Conservation (phyloP, 2,329 filamentous ascomycete species). For the Aureobasidium sp. region DNA sequence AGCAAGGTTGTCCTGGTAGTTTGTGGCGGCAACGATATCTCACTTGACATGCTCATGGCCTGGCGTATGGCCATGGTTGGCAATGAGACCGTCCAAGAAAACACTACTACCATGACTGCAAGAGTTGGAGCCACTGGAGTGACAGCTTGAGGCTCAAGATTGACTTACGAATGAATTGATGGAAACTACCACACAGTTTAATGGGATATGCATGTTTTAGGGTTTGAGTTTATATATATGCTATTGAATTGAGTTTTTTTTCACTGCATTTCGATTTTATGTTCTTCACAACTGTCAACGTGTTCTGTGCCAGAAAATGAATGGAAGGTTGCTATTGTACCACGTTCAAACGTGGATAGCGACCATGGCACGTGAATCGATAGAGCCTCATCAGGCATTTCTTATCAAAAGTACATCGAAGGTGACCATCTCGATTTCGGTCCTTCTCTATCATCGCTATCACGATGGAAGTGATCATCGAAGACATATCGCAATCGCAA, state of each 20-base stretch:
- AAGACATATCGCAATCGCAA: not conserved
- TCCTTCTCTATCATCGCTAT: not conserved
- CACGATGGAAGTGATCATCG: not conserved
- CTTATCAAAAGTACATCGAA: not conserved
- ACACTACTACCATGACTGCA: slow-evolving; percentile 1
- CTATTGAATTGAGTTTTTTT: not conserved
- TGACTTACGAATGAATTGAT: not conserved
- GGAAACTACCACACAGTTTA: not conserved
- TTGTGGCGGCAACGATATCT: slow-evolving; percentile 60
- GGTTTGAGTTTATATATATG: not conserved
- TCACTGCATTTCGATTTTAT: too few species aligned
- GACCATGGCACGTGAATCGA: not conserved
- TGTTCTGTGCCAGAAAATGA: not conserved
- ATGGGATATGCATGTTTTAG: not conserved
- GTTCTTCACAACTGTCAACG: not conserved
- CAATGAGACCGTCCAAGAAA: slow-evolving; percentile 8
- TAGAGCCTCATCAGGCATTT: not conserved
- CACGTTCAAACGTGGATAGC: not conserved
- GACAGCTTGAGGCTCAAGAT: not conserved
- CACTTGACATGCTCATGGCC: slow-evolving; percentile 42
- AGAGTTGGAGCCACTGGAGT: slow-evolving; percentile 8
- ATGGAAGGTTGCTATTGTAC: too few species aligned
- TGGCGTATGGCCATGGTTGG: slow-evolving; percentile 35
- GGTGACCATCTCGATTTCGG: not conserved
- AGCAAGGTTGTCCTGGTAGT: slow-evolving; percentile 77